Evolutionary conservation across 1,284 basidiomycete genomes (phyloP), one percentile per base, ranked within the genome.

Genomic region (Inonotus hispidus): DNA sequence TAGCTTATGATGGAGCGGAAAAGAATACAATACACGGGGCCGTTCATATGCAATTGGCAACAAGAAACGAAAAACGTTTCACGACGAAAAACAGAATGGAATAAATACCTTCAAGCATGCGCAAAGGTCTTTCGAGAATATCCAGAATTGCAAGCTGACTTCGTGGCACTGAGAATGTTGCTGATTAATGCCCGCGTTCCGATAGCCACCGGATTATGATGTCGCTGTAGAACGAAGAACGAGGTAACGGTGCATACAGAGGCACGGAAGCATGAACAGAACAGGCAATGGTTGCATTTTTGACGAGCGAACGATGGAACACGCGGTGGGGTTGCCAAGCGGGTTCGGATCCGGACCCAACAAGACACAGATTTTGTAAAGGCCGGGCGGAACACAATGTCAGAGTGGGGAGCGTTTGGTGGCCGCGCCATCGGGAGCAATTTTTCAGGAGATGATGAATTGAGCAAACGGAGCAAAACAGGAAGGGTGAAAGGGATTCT

Each of bases 401-500:
- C 25, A 47, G 45, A 57, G 50, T 52, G 50, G 50, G 35, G 50
- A 35, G 50, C 16, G 50, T n/a, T n/a, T 10, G 32, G 32, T 35
- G 50, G 21, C 32, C 16, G 19, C 19, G 50, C 11, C 29, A 35
- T 11, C 50, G 50, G 32, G 29, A 37, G 50, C 29, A 52, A 49
- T 11, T 29, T 49, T 49, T 19, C 5, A 52, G 23, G 4, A 23
- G 21, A 25, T 7, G 46, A 8, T 27, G 32, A 13, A 3, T 3
- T 52, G 50, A 52, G 50, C 29, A 16, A 52, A 1, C 35, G 4
- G 50, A 45, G 29, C 21, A 35, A 16, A 32, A 46, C 13, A 19
- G 58, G 41, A 58, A 46, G 38, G 56, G 53, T 37, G 35, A 59
- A 59, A 41, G 27, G 49, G 38, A 56, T 35, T 71, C 87, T 61